Evolutionary conservation across 1,284 basidiomycete species (phyloP), one percentile per base, ranked within the genome.

Genomic region (Agroathelia rolfsii): DNA sequence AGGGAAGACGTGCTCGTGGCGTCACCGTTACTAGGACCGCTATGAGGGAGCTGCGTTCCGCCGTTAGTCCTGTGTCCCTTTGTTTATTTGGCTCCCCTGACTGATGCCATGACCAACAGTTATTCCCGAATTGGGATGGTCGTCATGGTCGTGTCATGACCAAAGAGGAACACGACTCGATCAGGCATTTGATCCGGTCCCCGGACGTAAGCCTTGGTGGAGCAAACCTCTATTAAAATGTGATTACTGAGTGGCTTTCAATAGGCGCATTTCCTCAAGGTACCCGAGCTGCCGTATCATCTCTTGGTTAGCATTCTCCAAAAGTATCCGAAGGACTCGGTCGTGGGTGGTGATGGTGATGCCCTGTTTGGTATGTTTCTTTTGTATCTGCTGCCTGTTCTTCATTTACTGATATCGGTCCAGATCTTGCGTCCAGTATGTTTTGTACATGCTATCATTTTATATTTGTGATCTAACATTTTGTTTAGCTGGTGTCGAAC

Each of bases 191-290:
- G 24, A 76, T 87, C 45, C 69, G 71, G 41, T 73, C 76, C 18
- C 83, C 81, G 2, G 79, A 84, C 48, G 82, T 83, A 48, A 46
- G 74, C 52, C 19, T 6, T 31, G 28, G 28, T 36, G n/a, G n/a
- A 12, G 34, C 24, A 5, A 18, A 26, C 32, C 30, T 32, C 19
- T 32, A 32, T 30, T 20, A 21, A 17, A 28, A 35, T 40, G 21
- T 42, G 32, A 5, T 10, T 19, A 28, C 30, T 12, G 23, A 32
- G 35, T 27, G 6, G 12, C 33, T 36, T 41, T 34, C 33, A n/a
- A 3, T 42, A 85, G 81, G 76, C 81, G 18, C 83, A 83, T 50
- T 87, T 86, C 61, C 61, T 87, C 43, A 87, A 87, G 58, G 78
- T 81, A 17, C 76, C 82, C 5, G 77, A 70, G 1, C 63, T 87